A percentile compares a stretch with the other conserved stretches of the same genome.
Evolutionary conservation across 2,329 filamentous ascomycete genomes (phyloP).

Genomic region (Verticillium albo-atrum): DNA sequence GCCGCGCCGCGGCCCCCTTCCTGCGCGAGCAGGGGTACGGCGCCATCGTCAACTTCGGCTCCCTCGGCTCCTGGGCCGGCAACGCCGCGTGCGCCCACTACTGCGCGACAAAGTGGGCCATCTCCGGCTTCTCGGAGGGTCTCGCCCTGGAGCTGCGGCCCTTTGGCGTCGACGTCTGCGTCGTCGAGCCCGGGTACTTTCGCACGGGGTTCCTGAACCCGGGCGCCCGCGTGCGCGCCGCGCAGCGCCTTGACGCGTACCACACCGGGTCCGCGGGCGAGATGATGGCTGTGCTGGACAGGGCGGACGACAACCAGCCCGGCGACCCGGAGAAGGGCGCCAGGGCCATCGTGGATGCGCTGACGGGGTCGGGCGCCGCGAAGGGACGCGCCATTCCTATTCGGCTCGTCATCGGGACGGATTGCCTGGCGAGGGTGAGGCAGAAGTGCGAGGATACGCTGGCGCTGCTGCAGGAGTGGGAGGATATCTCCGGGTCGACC

Average conservation of each 20-base stretch:
- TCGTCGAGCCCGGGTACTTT: constrained; percentile 50
- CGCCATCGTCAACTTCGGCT: constrained; percentile 40
- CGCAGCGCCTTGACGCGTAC: constrained; percentile 26
- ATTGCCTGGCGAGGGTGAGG: constrained; percentile 37
- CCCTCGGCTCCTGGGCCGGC: constrained; percentile 38
- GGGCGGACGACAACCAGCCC: constrained; percentile 41
- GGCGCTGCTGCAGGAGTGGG: constrained; percentile 44
- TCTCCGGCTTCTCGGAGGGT: constrained; percentile 38
- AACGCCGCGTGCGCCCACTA: constrained; percentile 32
- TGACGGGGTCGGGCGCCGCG: constrained; percentile 45
- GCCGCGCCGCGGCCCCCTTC: constrained; percentile 41
- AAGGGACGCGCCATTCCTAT: constrained; percentile 45
- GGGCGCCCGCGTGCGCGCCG: constrained; percentile 18
- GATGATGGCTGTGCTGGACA: constrained; percentile 22
- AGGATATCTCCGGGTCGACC: constrained; percentile 33
- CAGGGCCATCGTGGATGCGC: constrained; percentile 47
- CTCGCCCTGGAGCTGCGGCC: constrained; percentile 37
- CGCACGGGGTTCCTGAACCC: constrained; percentile 43
- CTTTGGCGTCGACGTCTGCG: constrained; percentile 36
- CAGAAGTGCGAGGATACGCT: constrained; percentile 37
- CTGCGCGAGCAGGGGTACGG: constrained; percentile 32
- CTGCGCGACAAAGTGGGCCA: constrained; percentile 40
- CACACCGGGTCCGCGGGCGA: constrained; percentile 22
- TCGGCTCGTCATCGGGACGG: constrained; percentile 50
- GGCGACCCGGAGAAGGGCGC: constrained; percentile 52